phyloP scores from a whole-genome alignment of 1,284 basidiomycete genomes.

The Trametes polyzona region DNA sequence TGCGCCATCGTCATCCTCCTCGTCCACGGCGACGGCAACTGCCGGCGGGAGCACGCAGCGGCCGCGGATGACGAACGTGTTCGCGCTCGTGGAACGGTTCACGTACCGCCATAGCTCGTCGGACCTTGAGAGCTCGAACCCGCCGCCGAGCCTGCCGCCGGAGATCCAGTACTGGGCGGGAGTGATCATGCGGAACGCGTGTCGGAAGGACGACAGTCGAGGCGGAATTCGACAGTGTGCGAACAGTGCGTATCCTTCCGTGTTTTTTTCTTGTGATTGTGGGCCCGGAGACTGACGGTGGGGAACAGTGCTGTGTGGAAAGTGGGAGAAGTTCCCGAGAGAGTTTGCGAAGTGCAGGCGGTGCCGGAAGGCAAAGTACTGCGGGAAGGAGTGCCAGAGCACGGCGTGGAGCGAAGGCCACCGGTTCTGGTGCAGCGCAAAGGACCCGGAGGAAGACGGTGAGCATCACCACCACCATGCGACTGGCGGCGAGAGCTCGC shows the following conservation, averaged over 20 bases:
- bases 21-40: conserved; percentile 24
- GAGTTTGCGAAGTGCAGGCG: conserved; percentile 98
- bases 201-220: conserved; percentile 91
- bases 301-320: conserved; percentile 83
- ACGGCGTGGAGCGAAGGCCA: conserved; percentile 98
- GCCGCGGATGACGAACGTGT: conserved; percentile 80
- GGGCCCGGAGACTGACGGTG: conserved; percentile 9
- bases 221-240: conserved; percentile 98
- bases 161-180: conserved; percentile 99
- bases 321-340: conserved; percentile 91
- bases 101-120: conserved; percentile 90
- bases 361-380: conserved; percentile 98
- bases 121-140: conserved; percentile 73
- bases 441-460: conserved; percentile 69
- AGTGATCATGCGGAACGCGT: conserved; percentile 99
- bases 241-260: conserved; percentile 67
- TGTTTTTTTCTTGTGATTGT: not conserved
- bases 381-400: conserved; percentile 97
- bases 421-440: conserved; percentile 85
- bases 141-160: conserved; percentile 74
- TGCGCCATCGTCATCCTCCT: conserved; percentile 20
- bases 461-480: conserved; percentile 35
- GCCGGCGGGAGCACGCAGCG: conserved; percentile 21
- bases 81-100: conserved; percentile 95
- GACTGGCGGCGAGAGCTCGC: conserved; percentile 20